Conservation (phyloP, 495 filamentous ascomycete genomes). For the Sabuloglossum arenarium region DNA sequence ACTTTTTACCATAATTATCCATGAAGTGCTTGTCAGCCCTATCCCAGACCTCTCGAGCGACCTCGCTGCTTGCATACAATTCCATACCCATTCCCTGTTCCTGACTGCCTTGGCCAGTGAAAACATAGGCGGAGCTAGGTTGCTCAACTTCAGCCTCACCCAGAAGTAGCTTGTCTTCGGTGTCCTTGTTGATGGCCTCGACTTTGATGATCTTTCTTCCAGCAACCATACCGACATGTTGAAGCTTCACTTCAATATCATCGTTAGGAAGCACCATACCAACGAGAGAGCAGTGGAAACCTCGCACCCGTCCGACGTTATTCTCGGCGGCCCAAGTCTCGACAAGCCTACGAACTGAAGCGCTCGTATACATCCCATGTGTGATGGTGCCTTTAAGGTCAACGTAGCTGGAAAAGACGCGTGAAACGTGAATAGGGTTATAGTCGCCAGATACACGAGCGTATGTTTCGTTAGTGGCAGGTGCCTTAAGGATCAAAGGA, state of each 20-base stretch:
- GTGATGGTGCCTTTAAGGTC: slow-evolving; percentile 92
- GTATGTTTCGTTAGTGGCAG: slow-evolving; percentile 95
- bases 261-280: slow-evolving; percentile 98
- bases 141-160: slow-evolving; percentile 98
- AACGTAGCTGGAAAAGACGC: slow-evolving; percentile 87
- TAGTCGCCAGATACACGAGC: slow-evolving; percentile 94
- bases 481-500: slow-evolving; percentile 64
- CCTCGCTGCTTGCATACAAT: slow-evolving; percentile 74
- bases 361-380: slow-evolving; percentile 98
- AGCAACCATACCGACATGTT: slow-evolving; percentile 93
- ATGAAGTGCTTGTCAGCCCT: slow-evolving; percentile 93
- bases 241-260: slow-evolving; percentile 75
- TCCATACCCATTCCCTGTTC: slow-evolving; percentile 99
- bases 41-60: slow-evolving; percentile 96
- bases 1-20: slow-evolving; percentile 75
- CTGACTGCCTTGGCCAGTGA: slow-evolving; percentile 94
- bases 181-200: slow-evolving; percentile 80
- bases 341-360: slow-evolving; percentile 90
- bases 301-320: slow-evolving; percentile 88
- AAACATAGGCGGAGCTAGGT: slow-evolving; percentile 91
- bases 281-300: slow-evolving; percentile 84
- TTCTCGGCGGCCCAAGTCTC: slow-evolving; percentile 99
- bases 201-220: slow-evolving; percentile 99
- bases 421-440: slow-evolving; percentile 96
- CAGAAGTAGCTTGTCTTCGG: slow-evolving; percentile 82